phyloP scores from a whole-genome alignment of 2,329 filamentous ascomycete species.

The Aspergillus sp. region DNA sequence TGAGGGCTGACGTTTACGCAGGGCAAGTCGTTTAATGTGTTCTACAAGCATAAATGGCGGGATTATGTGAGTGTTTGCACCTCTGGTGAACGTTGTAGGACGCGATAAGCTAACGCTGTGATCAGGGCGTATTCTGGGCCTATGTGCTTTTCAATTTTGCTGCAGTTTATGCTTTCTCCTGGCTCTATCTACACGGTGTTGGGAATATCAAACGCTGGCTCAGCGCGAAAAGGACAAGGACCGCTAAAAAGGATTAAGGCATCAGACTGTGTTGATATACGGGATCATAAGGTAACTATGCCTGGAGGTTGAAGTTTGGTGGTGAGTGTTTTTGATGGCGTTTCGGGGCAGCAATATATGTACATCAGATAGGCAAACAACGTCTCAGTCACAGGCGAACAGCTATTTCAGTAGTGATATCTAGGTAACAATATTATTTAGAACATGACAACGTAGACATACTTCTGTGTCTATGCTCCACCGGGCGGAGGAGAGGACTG shows the following conservation, averaged over 20 bases:
- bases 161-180: conserved; percentile 52
- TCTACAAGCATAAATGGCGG: conserved; percentile 61
- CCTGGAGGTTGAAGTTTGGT: no score
- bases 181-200: conserved; percentile 50
- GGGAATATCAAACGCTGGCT: conserved; percentile 30
- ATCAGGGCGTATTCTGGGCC: conserved; percentile 58
- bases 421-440: background rate
- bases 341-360: no score
- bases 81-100: background rate
- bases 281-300: no score
- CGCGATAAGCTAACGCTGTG: background rate
- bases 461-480: conserved; percentile 3
- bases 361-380: no score
- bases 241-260: background rate
- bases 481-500: conserved; percentile 22
- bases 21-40: conserved; percentile 56
- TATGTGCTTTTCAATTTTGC: conserved; percentile 65
- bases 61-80: conserved; percentile 49
- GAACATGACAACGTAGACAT: background rate
- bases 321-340: no score
- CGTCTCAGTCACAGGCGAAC: no score
- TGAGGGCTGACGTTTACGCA: conserved; percentile 8
- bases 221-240: conserved; percentile 28
- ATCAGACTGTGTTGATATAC: no score
- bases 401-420: no score